Evolutionary conservation across 108 stramenopile genomes (phyloP), one percentile per base, ranked within the genome.

Genomic region (Cyclostephanos tholiformis): DNA sequence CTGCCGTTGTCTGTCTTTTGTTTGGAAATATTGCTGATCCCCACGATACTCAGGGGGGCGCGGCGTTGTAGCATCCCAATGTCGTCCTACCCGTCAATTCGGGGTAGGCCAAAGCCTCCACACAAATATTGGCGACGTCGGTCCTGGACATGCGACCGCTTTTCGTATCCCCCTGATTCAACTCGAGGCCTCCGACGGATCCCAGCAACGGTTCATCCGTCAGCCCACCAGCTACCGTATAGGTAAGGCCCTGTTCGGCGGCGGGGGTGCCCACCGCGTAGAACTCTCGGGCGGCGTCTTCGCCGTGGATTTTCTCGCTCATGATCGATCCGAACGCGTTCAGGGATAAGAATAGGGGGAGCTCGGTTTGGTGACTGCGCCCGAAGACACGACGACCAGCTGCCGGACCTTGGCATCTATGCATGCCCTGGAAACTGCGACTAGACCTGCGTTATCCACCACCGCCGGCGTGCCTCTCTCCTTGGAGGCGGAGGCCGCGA

Each of bases 141-240:
- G 88, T 77, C 14, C 92, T 82, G 19, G 82, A 71, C 48, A 93
- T 84, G 55, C 92, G 67, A 48, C 90, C 92, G 36, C 84, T 86
- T 57, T 90, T 94, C 13, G 85, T 63, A 56, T 94, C 93, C 49
- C 93, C 93, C 64, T 94, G 93, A 74, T 94, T 94, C 29, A 94
- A 61, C 72, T 92, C 93, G 49, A 94, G 57, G 6, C 49, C 62
- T 4, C 64, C 19, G 19, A 75, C 87, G 26, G 86, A 82, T 29
- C 80, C 74, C 11, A 77, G 67, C 44, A 75, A 26, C 50, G 84
- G 81, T 27, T 85, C 84, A 60, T 80, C 71, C 9, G 88, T 93
- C 51, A 96, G 67, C 6, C 95, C 93, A 20, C 95, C 95, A 23
- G 94, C 86, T 19, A 96, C 73, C 6, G 89, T 91, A 82, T 96